These are phyloP conservation scores for Hanseniaspora sp. DNA, from an alignment of 1,139 yeast genomes.

Conservation along the genomic window DNA sequence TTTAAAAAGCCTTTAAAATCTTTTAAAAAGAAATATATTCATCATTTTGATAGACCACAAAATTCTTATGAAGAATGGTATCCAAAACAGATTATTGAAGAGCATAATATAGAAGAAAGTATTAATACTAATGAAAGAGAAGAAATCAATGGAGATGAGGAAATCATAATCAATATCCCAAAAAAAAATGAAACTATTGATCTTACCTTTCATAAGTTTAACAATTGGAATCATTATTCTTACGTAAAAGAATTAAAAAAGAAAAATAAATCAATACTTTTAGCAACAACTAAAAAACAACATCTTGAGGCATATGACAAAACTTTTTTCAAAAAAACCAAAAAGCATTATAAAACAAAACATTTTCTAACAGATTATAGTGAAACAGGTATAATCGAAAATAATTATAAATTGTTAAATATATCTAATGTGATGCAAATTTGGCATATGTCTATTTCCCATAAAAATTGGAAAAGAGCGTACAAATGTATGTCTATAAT, in stretches of 20 bases:
- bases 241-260: conserved; percentile 14
- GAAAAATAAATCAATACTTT: conserved; percentile 18
- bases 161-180: conserved; percentile 20
- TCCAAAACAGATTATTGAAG: conserved; percentile 13
- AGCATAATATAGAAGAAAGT: neutral
- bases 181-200: conserved; percentile 20
- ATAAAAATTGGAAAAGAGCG: conserved; percentile 45
- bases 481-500: conserved; percentile 43
- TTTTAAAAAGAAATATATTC: conserved; percentile 24
- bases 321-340: conserved; percentile 23
- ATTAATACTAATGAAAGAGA: neutral
- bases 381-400: conserved; percentile 23
- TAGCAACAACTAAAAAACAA: conserved; percentile 19
- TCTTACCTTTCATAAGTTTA: conserved; percentile 6
- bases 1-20: conserved; percentile 1
- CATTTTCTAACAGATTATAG: conserved; percentile 11
- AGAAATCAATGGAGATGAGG: conserved; percentile 19
- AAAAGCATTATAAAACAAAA: conserved; percentile 18
- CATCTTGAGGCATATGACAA: conserved; percentile 20
- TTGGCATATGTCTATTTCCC: conserved; percentile 33
- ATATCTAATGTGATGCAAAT: conserved; percentile 18
- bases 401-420: conserved; percentile 24
- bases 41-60: conserved; percentile 25
- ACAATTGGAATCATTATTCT: neutral
- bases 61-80: conserved; percentile 28